Evolutionary conservation across 1,284 basidiomycete genomes (phyloP).

Genomic region (Golubevia pallescens): DNA sequence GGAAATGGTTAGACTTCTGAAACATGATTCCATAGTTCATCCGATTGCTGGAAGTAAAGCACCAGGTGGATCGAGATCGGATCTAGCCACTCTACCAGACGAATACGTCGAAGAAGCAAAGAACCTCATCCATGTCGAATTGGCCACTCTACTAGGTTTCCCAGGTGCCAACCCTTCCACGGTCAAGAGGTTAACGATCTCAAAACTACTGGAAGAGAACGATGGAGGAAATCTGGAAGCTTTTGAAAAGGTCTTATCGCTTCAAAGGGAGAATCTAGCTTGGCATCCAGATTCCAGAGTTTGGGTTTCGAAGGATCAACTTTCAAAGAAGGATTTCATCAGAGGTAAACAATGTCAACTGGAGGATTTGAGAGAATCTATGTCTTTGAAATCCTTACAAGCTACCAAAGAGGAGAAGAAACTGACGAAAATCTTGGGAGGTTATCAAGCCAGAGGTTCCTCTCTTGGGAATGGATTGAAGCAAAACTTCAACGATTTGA

Average conservation of each 20-base stretch:
- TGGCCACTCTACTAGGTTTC: slow-evolving; percentile 80
- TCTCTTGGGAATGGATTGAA: slow-evolving; percentile 70
- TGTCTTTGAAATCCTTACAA: slow-evolving; percentile 81
- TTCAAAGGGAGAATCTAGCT: slow-evolving; percentile 68
- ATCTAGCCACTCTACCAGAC: slow-evolving; percentile 80
- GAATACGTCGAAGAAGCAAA: slow-evolving; percentile 77
- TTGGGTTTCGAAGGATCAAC: slow-evolving; percentile 74
- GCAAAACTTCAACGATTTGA: slow-evolving; percentile 24
- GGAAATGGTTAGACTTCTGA: slow-evolving; percentile 80
- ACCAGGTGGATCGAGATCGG: slow-evolving; percentile 76
- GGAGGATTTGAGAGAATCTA: slow-evolving; percentile 73
- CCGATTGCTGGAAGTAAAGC: slow-evolving; percentile 83
- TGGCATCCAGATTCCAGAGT: slow-evolving; percentile 71
- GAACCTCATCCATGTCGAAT: slow-evolving; percentile 77
- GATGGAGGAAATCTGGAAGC: slow-evolving; percentile 74
- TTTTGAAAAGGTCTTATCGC: slow-evolving; percentile 66
- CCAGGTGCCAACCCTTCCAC: slow-evolving; percentile 80
- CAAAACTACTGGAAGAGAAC: slow-evolving; percentile 30
- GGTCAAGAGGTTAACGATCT: slow-evolving; percentile 67
- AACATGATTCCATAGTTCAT: slow-evolving; percentile 85
- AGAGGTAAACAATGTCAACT: slow-evolving; percentile 74
- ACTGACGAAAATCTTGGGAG: slow-evolving; percentile 82
- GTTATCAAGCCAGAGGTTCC: slow-evolving; percentile 81
- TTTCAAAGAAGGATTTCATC: slow-evolving; percentile 72
- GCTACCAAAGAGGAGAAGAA: slow-evolving; percentile 91